These are phyloP conservation scores for Syzygium grande DNA, from an alignment of 345 rosid genomes.

Conservation along the genomic window DNA sequence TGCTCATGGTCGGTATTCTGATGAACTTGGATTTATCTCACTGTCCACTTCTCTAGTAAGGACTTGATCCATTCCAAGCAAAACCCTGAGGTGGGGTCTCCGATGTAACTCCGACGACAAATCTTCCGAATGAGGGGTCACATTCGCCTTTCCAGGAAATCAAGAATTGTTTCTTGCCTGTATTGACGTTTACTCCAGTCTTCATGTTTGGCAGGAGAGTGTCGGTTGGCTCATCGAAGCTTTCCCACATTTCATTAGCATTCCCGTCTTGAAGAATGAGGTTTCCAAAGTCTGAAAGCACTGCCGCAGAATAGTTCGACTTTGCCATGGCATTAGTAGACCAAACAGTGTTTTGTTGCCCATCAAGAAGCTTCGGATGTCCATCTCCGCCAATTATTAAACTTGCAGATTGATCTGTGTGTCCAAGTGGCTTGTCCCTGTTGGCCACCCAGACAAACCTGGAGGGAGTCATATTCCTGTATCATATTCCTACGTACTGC, in stretches of 20 bases:
- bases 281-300: slow-evolving; percentile 23
- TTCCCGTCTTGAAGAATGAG: slow-evolving; percentile 9
- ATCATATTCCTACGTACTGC: not conserved
- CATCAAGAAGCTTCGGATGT: slow-evolving; percentile 14
- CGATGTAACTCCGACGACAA: slow-evolving; percentile 6
- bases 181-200: slow-evolving; percentile 9
- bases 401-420: slow-evolving; percentile 2
- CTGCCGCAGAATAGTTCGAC: not conserved
- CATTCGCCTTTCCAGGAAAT: slow-evolving; percentile 18
- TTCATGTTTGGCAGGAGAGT: slow-evolving; percentile 27
- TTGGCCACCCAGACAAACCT: slow-evolving; percentile 36
- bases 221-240: slow-evolving; percentile 31
- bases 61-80: slow-evolving; percentile 1
- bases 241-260: slow-evolving; percentile 16
- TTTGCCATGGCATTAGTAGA: slow-evolving; percentile 1
- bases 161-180: slow-evolving; percentile 5
- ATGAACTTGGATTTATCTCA: slow-evolving; percentile 6
- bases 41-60: slow-evolving; percentile 3
- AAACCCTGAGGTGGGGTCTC: slow-evolving; percentile 20
- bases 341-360: slow-evolving; percentile 9
- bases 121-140: slow-evolving; percentile 23
- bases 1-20: not conserved
- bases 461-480: not conserved
- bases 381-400: slow-evolving; percentile 6
- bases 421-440: slow-evolving; percentile 19